These are phyloP conservation scores for Cryptosporidium ryanae DNA, from an alignment of 169 alveolate genomes.

Conservation along the genomic window DNA sequence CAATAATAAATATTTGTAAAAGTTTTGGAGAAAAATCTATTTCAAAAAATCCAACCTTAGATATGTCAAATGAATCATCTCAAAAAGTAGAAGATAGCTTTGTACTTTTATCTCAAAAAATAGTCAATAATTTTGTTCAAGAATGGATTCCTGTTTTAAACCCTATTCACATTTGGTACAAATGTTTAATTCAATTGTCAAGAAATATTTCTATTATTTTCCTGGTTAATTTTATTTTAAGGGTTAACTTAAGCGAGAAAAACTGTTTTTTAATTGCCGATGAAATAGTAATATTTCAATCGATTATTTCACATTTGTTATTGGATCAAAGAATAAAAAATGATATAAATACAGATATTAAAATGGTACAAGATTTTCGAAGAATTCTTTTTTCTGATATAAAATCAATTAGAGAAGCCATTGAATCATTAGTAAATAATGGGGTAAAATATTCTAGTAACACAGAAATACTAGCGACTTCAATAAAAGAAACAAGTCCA, in stretches of 20 bases:
- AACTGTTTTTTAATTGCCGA: slow-evolving; percentile 57
- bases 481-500: slow-evolving; percentile 15
- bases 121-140: slow-evolving; percentile 15
- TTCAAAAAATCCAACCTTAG: too few species aligned
- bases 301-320: slow-evolving; percentile 35
- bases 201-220: slow-evolving; percentile 40
- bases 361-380: slow-evolving; percentile 63
- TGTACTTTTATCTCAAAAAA: slow-evolving; percentile 11
- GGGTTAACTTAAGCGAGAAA: slow-evolving; percentile 10
- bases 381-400: slow-evolving; percentile 65
- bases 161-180: slow-evolving; percentile 24
- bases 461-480: slow-evolving; percentile 2
- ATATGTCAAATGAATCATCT: background rate
- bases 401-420: slow-evolving; percentile 26
- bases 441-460: slow-evolving; percentile 4
- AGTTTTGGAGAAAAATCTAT: background rate
- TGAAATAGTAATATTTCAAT: slow-evolving; percentile 34
- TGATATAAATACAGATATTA: slow-evolving; percentile 10
- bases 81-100: background rate
- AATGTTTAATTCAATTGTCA: slow-evolving; percentile 28
- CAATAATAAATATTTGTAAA: background rate
- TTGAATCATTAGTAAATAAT: background rate
- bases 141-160: slow-evolving; percentile 34
- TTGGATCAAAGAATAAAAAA: background rate
- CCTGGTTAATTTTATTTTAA: slow-evolving; percentile 30